Evolutionary conservation across 108 stramenopile species (phyloP).

Genomic region (Cyclotella cryptica): DNA sequence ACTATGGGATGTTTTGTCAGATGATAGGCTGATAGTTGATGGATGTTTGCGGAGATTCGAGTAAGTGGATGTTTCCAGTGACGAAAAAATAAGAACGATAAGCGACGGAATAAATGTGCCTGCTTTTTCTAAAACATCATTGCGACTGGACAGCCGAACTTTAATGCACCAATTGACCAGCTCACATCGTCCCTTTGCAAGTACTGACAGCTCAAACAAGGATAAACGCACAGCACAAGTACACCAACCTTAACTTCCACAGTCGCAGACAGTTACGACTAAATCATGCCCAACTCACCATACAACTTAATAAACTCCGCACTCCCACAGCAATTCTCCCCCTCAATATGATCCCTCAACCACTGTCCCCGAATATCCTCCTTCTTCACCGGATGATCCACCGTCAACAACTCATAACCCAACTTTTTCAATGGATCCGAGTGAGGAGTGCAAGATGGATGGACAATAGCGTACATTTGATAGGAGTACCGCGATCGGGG

Average conservation of each 20-base stretch:
- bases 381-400: conserved; percentile 39
- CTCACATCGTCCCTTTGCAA: no score
- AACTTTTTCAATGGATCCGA: conserved; percentile 15
- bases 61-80: no score
- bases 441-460: conserved; percentile 32
- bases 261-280: no score
- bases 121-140: background rate
- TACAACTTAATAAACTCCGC: conserved; percentile 74
- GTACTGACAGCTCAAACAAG: no score
- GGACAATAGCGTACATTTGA: conserved; percentile 76
- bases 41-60: background rate
- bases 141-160: background rate
- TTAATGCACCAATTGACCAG: no score
- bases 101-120: background rate
- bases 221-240: no score
- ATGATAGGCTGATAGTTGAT: conserved; percentile 57
- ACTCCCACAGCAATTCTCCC: conserved; percentile 73
- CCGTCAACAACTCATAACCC: conserved; percentile 35
- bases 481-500: conserved; percentile 50
- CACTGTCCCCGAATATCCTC: conserved; percentile 50
- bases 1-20: conserved; percentile 64
- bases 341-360: conserved; percentile 59
- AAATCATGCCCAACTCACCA: conserved; percentile 28
- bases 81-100: background rate
- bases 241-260: no score